A percentile compares a stretch with the other conserved stretches of the same genome.
Evolutionary conservation across 176 grass and related monocot species (phyloP).

Genomic region (Avena insularis): DNA sequence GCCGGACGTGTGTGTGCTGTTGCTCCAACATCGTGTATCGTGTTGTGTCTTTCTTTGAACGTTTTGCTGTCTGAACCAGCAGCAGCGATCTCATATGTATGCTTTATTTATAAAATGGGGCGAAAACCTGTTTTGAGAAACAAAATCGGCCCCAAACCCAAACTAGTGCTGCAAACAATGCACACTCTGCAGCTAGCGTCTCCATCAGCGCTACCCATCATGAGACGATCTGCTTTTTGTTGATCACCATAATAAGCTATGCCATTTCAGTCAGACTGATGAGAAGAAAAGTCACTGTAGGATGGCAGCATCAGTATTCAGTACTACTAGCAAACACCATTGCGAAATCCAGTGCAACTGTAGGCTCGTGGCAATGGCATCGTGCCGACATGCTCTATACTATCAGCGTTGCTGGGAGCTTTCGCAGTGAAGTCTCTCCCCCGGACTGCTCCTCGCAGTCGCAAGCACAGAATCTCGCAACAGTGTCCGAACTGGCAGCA

Average conservation of each 20-base stretch:
- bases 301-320: too few relatives aligned
- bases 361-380: conserved; percentile 33
- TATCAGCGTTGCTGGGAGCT: neutral
- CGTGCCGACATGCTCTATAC: conserved; percentile 46
- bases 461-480: conserved; percentile 38
- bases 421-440: conserved; percentile 1
- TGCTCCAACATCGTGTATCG: too few relatives aligned
- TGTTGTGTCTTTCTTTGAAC: too few relatives aligned
- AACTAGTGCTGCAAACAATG: neutral
- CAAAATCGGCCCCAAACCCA: too few relatives aligned
- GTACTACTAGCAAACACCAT: too few relatives aligned
- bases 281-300: neutral
- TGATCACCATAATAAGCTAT: neutral
- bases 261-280: neutral
- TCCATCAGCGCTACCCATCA: conserved; percentile 2
- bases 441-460: neutral
- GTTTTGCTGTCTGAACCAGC: too few relatives aligned
- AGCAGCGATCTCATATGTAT: too few relatives aligned
- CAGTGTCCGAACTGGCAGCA: conserved; percentile 26
- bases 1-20: too few relatives aligned
- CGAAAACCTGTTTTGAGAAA: too few relatives aligned
- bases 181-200: neutral
- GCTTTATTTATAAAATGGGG: too few relatives aligned
- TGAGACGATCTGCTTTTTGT: conserved; percentile 4
- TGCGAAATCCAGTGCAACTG: conserved; percentile 17